Evolutionary conservation across 2,329 filamentous ascomycete genomes (phyloP).

Genomic region (Exophiala viscosa): DNA sequence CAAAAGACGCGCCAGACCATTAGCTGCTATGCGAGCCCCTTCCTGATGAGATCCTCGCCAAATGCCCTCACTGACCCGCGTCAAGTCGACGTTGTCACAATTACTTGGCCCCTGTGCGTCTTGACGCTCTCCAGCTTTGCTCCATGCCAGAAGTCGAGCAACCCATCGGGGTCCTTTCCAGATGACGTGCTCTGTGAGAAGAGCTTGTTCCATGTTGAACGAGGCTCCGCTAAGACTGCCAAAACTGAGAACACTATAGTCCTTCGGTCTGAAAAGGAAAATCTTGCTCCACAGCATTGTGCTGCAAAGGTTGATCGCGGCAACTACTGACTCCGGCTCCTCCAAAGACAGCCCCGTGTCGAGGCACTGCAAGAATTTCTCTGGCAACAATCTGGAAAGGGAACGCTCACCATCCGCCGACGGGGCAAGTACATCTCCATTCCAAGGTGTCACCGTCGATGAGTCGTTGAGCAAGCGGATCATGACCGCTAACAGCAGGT

Average conservation of each 20-base stretch:
- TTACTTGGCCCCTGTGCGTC: background rate
- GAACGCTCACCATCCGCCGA: background rate
- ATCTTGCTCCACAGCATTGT: constrained; percentile 13
- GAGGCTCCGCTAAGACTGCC: constrained; percentile 11
- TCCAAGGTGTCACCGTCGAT: background rate
- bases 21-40: constrained; percentile 15
- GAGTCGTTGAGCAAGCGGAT: constrained; percentile 11
- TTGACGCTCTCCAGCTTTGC: background rate
- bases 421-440: constrained; percentile 6
- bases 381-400: constrained; percentile 4
- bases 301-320: constrained; percentile 10
- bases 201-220: constrained; percentile 15
- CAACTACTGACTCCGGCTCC: constrained; percentile 14
- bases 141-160: constrained; percentile 1
- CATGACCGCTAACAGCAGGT: constrained; percentile 14
- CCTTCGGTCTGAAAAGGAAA: constrained; percentile 15
- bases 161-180: constrained; percentile 19
- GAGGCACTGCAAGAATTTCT: constrained; percentile 8
- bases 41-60: constrained; percentile 12
- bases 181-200: constrained; percentile 15
- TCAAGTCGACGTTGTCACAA: background rate
- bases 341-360: constrained; percentile 5
- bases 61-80: constrained; percentile 7
- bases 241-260: constrained; percentile 12
- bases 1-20: constrained; percentile 16